Base-by-base conservation (phyloP, 345 rosid species). In the Syzygium oleosum region DNA sequence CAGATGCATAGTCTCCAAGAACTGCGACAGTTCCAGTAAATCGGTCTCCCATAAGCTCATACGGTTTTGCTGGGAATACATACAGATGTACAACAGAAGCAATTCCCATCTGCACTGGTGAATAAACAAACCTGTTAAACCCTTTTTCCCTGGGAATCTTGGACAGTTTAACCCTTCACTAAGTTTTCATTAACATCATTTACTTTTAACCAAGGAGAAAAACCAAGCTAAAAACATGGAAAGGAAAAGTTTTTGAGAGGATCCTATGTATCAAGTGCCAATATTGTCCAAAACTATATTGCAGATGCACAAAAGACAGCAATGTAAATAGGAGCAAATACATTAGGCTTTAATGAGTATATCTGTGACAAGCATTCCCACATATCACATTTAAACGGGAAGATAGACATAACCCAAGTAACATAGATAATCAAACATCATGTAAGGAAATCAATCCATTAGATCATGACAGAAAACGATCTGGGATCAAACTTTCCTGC, bases 1-100 rank as follows among this genome's bases (percentile, higher is more conserved):
- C 95, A 86, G 98, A 95, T 53, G 94, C 98, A 94, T 98, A 96
- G 91, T 97, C 99, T 91, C 99, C 99, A 84, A 98, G 98, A 88
- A 98, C 95, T 12, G 98, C 92, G 90, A 98, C 94, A 85, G 92
- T 92, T 90, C 99, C 99, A 29, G 94, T 87, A 88, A 94, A 90
- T 86, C 92, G 93, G 88, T 96, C 99, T 89, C 99, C 99, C 96
- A 98, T 92, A 89, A 93, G 92, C 92, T 96, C 94, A 38, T 98
- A 98, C 31, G 99, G 99, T 89, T 91, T 95, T 85, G 98, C 94
- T 85, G 99, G 99, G 93, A 95, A 98, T 87, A 97, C 99, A 90
- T 93, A 96, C 4, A 98, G 92, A 94, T 98, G 99, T 91, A 97
- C 98, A 85, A 94, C 88, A 34, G 99, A 97, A 92, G 99, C 99